Percentiles rank a stretch among this genome's conserved stretches.
Evolutionary conservation across 1,284 basidiomycete species (phyloP).

Genomic region (Sporisorium scitamineum): DNA sequence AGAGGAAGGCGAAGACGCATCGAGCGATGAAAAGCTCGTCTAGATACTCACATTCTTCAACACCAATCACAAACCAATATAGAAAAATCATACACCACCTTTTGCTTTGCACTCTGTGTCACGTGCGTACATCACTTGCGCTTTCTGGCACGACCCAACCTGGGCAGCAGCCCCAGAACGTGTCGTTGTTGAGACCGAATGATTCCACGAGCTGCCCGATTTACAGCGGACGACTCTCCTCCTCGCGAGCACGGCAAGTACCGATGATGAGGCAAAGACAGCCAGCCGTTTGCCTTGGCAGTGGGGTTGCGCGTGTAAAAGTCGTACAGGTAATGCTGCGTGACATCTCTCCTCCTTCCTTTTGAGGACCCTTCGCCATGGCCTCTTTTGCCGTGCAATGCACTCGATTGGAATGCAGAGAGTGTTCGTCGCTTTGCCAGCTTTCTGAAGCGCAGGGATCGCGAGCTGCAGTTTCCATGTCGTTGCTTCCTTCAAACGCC

Average conservation of each 20-base stretch:
- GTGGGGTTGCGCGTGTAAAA: constrained; percentile 36
- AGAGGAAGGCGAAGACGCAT: not conserved
- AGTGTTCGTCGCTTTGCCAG: constrained; percentile 28
- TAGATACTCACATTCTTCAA: constrained; percentile 2
- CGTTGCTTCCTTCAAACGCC: not conserved
- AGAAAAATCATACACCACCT: not conserved
- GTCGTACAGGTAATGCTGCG: constrained; percentile 13
- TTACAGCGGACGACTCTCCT: not conserved
- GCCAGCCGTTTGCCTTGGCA: constrained; percentile 39
- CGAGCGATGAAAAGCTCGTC: constrained; percentile 14
- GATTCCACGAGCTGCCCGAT: constrained; percentile 3
- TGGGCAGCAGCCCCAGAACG: not conserved
- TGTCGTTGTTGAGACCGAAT: not conserved
- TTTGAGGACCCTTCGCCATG: not conserved
- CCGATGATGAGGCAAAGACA: constrained; percentile 35
- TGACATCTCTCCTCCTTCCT: not conserved
- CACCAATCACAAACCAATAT: not conserved
- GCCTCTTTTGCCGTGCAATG: constrained; percentile 3
- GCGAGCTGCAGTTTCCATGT: not conserved
- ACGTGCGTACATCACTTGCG: not conserved
- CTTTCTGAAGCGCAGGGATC: not conserved
- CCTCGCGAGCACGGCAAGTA: not conserved
- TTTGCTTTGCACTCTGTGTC: not conserved
- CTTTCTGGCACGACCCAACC: not conserved
- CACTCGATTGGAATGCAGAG: constrained; percentile 12